Percentiles rank a stretch among this genome's conserved stretches.
Conservation (phyloP, 208 protist species). For the Entamoeba histolytica region DNA sequence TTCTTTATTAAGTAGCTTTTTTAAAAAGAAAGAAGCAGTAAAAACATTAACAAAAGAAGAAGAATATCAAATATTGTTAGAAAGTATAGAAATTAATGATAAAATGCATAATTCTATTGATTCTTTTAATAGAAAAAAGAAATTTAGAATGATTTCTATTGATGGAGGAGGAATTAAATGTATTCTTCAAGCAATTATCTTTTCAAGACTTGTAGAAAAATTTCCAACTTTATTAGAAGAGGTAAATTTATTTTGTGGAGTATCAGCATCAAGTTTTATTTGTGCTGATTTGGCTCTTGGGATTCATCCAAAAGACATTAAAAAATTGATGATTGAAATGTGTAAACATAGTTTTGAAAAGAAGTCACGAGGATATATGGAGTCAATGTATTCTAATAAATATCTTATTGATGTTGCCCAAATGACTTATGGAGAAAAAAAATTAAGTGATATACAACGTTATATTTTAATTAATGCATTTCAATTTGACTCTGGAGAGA, state of each 20-base stretch:
- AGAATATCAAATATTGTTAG: not conserved
- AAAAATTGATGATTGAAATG: not conserved
- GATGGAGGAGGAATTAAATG: not conserved
- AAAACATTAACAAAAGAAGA: not conserved
- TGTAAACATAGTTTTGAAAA: not conserved
- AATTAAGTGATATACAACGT: not conserved
- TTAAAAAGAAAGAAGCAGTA: not conserved
- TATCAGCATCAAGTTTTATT: not conserved
- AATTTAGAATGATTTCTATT: not conserved
- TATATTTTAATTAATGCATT: not conserved
- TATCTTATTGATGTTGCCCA: not conserved
- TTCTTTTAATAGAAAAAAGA: not conserved
- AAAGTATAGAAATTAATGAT: not conserved
- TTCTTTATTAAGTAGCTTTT: not conserved
- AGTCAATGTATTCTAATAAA: not conserved
- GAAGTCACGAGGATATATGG: not conserved
- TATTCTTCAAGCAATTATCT: not conserved
- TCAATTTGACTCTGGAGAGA: not conserved
- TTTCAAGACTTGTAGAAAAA: not conserved
- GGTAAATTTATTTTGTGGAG: not conserved
- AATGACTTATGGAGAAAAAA: not conserved
- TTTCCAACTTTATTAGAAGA: not conserved
- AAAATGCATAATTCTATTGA: not conserved
- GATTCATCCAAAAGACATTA: not conserved
- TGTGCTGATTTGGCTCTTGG: not conserved